phyloP scores from a whole-genome alignment of 306 rosid species.

The Quercus wislizeni region DNA sequence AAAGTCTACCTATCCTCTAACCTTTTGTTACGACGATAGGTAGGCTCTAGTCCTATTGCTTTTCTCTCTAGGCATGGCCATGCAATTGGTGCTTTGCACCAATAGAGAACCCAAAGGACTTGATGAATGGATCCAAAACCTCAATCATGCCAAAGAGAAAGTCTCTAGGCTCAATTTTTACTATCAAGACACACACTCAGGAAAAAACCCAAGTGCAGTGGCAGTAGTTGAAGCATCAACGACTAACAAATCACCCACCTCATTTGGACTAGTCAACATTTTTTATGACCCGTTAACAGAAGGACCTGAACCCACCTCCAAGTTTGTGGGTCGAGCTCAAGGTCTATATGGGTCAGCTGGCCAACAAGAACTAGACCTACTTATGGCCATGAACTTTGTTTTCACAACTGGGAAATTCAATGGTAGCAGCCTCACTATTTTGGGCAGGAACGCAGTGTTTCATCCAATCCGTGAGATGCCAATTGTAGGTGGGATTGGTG shows the following conservation, averaged over 20 bases:
- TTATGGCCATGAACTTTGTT: not conserved
- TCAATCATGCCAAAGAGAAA: not conserved
- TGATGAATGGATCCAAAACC: constrained; percentile 1
- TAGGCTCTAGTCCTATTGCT: not conserved
- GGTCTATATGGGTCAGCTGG: constrained; percentile 6
- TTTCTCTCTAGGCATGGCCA: not conserved
- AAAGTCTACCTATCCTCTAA: not conserved
- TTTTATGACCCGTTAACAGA: not conserved
- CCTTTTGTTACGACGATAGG: too few species aligned
- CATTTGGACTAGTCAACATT: constrained; percentile 1
- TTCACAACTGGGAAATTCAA: not conserved
- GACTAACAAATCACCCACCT: not conserved
- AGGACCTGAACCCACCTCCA: constrained; percentile 4
- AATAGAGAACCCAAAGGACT: not conserved
- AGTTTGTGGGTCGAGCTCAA: constrained; percentile 2
- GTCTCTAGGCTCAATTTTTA: not conserved
- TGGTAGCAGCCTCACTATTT: not conserved
- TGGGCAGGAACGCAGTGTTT: not conserved
- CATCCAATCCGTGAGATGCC: constrained; percentile 8
- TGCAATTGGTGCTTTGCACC: not conserved
- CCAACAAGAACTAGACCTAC: not conserved
- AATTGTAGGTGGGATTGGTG: not conserved
- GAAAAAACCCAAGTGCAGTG: not conserved
- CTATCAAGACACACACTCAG: constrained; percentile 4
- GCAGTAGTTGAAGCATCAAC: not conserved